Conservation (phyloP, 163 green algal species). For the Chlamydomonas reinhardtii region DNA sequence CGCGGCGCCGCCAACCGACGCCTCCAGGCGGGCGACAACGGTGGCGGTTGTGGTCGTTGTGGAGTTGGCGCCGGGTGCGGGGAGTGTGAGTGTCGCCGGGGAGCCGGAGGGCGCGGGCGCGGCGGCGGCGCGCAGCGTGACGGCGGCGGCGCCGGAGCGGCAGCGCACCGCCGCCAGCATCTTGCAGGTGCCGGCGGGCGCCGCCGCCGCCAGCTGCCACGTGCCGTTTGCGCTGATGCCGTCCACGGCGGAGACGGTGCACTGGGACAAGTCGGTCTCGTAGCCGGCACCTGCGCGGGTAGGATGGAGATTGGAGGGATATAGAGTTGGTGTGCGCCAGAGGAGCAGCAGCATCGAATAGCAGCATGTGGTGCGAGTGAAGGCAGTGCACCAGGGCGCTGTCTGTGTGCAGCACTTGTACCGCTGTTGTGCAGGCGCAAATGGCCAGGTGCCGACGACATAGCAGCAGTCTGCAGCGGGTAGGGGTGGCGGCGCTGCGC, state of each 20-base stretch:
- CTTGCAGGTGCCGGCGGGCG: constrained; percentile 1
- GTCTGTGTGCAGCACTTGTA: too few species aligned
- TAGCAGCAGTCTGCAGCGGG: too few species aligned
- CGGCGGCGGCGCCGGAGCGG: not conserved
- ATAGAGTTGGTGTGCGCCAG: too few species aligned
- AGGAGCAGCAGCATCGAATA: not conserved
- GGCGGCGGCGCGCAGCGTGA: not conserved
- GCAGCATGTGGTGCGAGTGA: not conserved
- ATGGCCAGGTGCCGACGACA: too few species aligned
- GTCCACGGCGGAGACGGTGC: not conserved
- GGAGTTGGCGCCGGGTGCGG: not conserved
- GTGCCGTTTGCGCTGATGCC: not conserved
- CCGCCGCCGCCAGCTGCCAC: constrained; percentile 1
- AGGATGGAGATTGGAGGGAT: too few species aligned
- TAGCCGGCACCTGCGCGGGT: not conserved
- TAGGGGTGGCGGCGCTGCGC: too few species aligned
- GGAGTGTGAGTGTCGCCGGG: too few species aligned
- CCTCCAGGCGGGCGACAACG: not conserved
- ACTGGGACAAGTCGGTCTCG: not conserved
- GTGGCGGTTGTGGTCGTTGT: not conserved
- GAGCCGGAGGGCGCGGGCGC: constrained; percentile 2
- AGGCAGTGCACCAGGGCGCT: too few species aligned
- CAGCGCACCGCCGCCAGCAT: constrained; percentile 30
- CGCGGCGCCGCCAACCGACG: not conserved
- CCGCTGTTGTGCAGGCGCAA: too few species aligned